phyloP scores from a whole-genome alignment of 1,284 basidiomycete genomes.

The Pseudozyma sp. region DNA sequence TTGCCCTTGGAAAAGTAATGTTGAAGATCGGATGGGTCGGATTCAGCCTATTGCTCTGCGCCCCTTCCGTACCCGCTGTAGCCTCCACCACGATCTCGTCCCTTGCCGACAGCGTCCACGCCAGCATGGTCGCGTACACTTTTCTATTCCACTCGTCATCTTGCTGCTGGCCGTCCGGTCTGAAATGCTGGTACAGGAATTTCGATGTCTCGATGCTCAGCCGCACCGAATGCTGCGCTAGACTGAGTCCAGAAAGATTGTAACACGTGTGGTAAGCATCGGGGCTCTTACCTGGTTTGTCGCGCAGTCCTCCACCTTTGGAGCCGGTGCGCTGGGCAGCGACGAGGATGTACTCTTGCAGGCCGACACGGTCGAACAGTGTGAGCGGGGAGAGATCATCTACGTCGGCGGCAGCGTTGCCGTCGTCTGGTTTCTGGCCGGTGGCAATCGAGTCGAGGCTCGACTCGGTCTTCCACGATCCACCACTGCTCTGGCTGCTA shows the following conservation, averaged over 20 bases:
- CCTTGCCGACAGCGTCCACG: conserved; percentile 40
- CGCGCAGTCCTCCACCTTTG: conserved; percentile 80
- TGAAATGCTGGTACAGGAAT: conserved; percentile 13
- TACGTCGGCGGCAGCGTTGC: conserved; percentile 12
- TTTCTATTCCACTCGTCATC: conserved; percentile 39
- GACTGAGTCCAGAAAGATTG: conserved; percentile 64
- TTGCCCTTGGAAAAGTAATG: conserved; percentile 51
- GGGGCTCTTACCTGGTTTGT: conserved; percentile 90
- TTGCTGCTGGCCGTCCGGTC: not conserved
- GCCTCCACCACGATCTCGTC: conserved; percentile 38
- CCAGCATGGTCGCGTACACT: conserved; percentile 46
- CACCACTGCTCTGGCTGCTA: conserved; percentile 11
- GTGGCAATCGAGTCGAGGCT: conserved; percentile 4
- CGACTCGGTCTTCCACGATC: conserved; percentile 46
- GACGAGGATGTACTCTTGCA: conserved; percentile 88
- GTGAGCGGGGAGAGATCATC: conserved; percentile 38
- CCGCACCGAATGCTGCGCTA: conserved; percentile 58
- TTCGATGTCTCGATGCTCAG: conserved; percentile 37
- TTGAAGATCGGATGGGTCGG: conserved; percentile 64
- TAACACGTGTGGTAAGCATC: conserved; percentile 69
- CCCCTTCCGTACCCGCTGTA: conserved; percentile 5
- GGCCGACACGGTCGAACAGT: conserved; percentile 72
- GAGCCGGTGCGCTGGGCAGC: conserved; percentile 80
- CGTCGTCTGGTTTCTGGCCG: conserved; percentile 3
- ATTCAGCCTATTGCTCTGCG: conserved; percentile 37